These are phyloP conservation scores for Infundibulicybe gibba DNA, from an alignment of 768 basidiomycete genomes.

Conservation along the genomic window DNA sequence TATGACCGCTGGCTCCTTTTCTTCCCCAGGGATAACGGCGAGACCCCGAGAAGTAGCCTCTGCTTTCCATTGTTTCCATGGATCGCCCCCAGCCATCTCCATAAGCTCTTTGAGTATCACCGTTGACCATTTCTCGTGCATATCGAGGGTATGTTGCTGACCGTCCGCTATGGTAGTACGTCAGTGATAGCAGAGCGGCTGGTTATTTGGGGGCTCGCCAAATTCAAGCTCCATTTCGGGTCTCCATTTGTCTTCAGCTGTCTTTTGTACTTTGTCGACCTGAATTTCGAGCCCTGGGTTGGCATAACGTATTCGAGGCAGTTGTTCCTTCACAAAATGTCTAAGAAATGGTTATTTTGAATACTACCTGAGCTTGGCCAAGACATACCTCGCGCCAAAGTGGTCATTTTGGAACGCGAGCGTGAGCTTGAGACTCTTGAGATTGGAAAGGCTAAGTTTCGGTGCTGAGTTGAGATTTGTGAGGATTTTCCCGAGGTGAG, in stretches of 20 bases:
- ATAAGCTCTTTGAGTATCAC: constrained; percentile 68
- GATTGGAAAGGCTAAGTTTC: constrained; percentile 40
- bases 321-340: constrained; percentile 76
- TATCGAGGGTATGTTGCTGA: constrained; percentile 38
- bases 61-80: constrained; percentile 55
- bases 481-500: constrained; percentile 53
- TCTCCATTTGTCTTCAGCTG: constrained; percentile 49
- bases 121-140: constrained; percentile 69
- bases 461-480: constrained; percentile 48
- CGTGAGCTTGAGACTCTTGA: constrained; percentile 52
- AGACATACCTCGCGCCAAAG: constrained; percentile 66
- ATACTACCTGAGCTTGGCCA: not conserved
- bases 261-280: constrained; percentile 53
- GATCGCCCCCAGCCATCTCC: constrained; percentile 57
- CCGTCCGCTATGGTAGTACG: constrained; percentile 42
- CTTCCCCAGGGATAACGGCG: constrained; percentile 46
- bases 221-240: constrained; percentile 62
- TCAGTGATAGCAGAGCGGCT: not conserved
- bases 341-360: constrained; percentile 27
- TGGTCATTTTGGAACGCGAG: constrained; percentile 65
- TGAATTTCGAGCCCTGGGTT: constrained; percentile 66
- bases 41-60: constrained; percentile 42
- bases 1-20: constrained; percentile 17
- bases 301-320: constrained; percentile 74
- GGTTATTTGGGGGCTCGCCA: constrained; percentile 40